These are phyloP conservation scores for Cnidoscolus chayamansa DNA, from an alignment of 441 rosid species.

Conservation along the genomic window DNA sequence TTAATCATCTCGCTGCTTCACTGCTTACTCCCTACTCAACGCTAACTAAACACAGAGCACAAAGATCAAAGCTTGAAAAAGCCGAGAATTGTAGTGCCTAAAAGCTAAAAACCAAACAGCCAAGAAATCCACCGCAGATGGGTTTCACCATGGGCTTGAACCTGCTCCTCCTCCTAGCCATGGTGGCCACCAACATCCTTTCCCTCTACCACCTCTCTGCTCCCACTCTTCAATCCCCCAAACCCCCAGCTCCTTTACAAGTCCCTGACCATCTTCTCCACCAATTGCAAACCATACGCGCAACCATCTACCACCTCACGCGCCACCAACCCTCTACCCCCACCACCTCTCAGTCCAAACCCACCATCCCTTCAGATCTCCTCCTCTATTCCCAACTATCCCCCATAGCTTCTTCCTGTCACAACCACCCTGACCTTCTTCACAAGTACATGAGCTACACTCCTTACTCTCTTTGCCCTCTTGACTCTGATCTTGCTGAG, in stretches of 20 bases:
- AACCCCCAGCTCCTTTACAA: constrained; percentile 41
- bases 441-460: constrained; percentile 82
- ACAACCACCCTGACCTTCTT: constrained; percentile 84
- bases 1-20: too few species aligned
- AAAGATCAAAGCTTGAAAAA: neutral
- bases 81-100: neutral
- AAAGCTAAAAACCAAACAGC: neutral
- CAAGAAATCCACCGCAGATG: constrained; percentile 27
- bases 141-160: constrained; percentile 87
- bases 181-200: constrained; percentile 94
- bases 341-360: constrained; percentile 19
- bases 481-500: constrained; percentile 60
- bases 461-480: constrained; percentile 81
- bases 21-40: neutral
- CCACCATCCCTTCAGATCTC: constrained; percentile 68
- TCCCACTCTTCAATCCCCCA: constrained; percentile 55
- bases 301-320: constrained; percentile 83
- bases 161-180: constrained; percentile 67
- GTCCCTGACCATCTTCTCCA: constrained; percentile 77
- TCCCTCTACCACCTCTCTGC: constrained; percentile 91
- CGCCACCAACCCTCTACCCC: constrained; percentile 50
- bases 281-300: constrained; percentile 80
- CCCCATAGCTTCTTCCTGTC: constrained; percentile 86
- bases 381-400: constrained; percentile 71
- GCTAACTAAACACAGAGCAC: neutral